A percentile compares a stretch with the other conserved stretches of the same genome.
Conservation (phyloP, 1,284 basidiomycete genomes). For the Stygiomarasmius scandens region DNA sequence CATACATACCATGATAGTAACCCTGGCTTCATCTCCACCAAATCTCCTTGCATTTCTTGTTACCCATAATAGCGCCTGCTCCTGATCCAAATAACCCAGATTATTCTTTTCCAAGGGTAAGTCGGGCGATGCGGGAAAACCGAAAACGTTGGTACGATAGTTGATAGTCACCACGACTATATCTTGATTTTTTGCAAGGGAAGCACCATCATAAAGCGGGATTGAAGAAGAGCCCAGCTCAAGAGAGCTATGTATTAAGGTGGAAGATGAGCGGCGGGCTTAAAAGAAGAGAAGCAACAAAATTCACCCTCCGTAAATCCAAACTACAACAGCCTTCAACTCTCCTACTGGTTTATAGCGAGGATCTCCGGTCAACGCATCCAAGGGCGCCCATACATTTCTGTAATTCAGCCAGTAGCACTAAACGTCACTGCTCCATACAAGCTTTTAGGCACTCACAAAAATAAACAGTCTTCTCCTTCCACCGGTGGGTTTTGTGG, state of each 20-base stretch:
- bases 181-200: conserved; percentile 20
- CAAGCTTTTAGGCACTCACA: conserved; percentile 6
- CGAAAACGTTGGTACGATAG: conserved; percentile 25
- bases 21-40: conserved; percentile 21
- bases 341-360: neutral
- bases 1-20: conserved; percentile 25
- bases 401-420: too few relatives aligned
- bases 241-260: neutral
- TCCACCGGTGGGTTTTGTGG: conserved; percentile 15
- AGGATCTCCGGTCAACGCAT: neutral
- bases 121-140: conserved; percentile 22
- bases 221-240: conserved; percentile 7
- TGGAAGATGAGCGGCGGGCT: too few relatives aligned
- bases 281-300: too few relatives aligned
- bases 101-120: conserved; percentile 19
- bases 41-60: conserved; percentile 21
- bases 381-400: conserved; percentile 11
- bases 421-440: too few relatives aligned
- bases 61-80: conserved; percentile 23
- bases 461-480: conserved; percentile 20
- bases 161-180: conserved; percentile 23
- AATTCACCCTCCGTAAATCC: conserved; percentile 11
- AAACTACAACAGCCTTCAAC: conserved; percentile 7
- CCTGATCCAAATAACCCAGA: conserved; percentile 24
- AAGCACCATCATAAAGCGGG: conserved; percentile 16